Percentiles rank a stretch among this genome's conserved stretches.
Conservation (phyloP, 2,329 filamentous ascomycete genomes). For the Coniochaeta prunicola region DNA sequence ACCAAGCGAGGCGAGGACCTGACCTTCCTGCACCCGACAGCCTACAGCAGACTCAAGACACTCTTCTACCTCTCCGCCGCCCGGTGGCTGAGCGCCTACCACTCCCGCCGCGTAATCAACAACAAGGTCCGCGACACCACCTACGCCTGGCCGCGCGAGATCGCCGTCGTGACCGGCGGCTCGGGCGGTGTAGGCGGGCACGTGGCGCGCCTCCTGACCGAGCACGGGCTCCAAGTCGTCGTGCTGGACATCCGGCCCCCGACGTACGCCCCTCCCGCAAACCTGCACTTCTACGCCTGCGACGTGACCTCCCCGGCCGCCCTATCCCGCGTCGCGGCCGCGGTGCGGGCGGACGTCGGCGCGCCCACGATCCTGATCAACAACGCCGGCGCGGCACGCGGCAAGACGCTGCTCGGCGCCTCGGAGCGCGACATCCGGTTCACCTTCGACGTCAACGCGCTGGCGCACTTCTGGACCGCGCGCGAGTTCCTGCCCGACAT, state of each 20-base stretch:
- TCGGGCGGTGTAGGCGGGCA: slow-evolving; percentile 65
- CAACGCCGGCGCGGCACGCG: slow-evolving; percentile 59
- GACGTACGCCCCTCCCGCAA: slow-evolving; percentile 42
- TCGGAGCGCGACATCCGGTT: slow-evolving; percentile 53
- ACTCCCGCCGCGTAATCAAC: slow-evolving; percentile 41
- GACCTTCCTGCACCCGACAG: slow-evolving; percentile 40
- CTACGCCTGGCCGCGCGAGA: slow-evolving; percentile 61
- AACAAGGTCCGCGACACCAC: slow-evolving; percentile 43
- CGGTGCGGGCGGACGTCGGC: slow-evolving; percentile 50
- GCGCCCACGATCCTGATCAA: slow-evolving; percentile 65
- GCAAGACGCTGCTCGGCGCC: slow-evolving; percentile 52
- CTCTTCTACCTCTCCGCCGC: slow-evolving; percentile 46
- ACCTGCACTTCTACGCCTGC: slow-evolving; percentile 62
- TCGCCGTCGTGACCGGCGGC: slow-evolving; percentile 69
- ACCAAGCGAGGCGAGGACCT: slow-evolving; percentile 54
- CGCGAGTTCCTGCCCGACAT: slow-evolving; percentile 63
- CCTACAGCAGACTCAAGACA: slow-evolving; percentile 43
- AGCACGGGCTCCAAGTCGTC: slow-evolving; percentile 58
- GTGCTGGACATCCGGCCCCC: slow-evolving; percentile 63
- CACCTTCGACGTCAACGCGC: slow-evolving; percentile 64
- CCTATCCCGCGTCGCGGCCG: slow-evolving; percentile 42
- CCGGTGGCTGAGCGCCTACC: slow-evolving; percentile 38
- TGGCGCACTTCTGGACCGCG: slow-evolving; percentile 60
- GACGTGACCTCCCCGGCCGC: slow-evolving; percentile 56
- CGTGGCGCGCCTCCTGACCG: slow-evolving; percentile 58